Evolutionary conservation across 768 basidiomycete species (phyloP), one percentile per base, ranked within the genome.

Genomic region (Psilocybe sp.): DNA sequence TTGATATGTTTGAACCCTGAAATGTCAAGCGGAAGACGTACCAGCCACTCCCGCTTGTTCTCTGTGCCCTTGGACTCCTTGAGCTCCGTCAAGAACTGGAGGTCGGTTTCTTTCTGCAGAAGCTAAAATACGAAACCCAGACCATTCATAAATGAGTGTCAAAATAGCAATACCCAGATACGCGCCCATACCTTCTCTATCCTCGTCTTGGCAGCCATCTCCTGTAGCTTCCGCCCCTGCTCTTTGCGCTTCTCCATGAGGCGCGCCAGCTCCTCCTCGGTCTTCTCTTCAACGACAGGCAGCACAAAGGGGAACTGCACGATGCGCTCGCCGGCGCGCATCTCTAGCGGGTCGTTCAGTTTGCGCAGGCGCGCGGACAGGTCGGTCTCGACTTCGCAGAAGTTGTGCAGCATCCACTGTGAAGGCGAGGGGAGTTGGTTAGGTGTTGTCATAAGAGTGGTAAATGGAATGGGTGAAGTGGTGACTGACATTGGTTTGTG

Each of bases 361-460:
- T 66, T 68, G 20, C 79, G 78, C n/a, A 98, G 73, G 20, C 82
- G 78, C 0, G 71, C 66, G 0, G 78, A 69, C 63, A 97, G 98
- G 66, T 96, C 87, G 0, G 79, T 67, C 0, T 92, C 76, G 58
- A 95, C 87, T 66, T 87, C 85, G 65, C 91, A 93, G 58, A 92
- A 87, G 42, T 82, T 89, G 49, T 87, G 87, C 20, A 92, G 74
- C 82, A 98, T 93, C 85, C 92, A 95, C 93, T 98, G 55, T 5
- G 44, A 23, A 39, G 12, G 34, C 33, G 9, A 9, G 33, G 41
- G 11, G 37, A 6, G 52, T 41, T 7, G 43, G 38, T 31, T 37
- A 16, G 9, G 16, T n/a, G 32, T 13, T 5, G 31, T 16, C 32
- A 47, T 35, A n/a, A 28, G 32, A 7, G 50, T 28, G 23, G 7